Evolutionary conservation across 1,284 basidiomycete genomes (phyloP), one percentile per base, ranked within the genome.

Genomic region (Sanghuangporus weigelae): DNA sequence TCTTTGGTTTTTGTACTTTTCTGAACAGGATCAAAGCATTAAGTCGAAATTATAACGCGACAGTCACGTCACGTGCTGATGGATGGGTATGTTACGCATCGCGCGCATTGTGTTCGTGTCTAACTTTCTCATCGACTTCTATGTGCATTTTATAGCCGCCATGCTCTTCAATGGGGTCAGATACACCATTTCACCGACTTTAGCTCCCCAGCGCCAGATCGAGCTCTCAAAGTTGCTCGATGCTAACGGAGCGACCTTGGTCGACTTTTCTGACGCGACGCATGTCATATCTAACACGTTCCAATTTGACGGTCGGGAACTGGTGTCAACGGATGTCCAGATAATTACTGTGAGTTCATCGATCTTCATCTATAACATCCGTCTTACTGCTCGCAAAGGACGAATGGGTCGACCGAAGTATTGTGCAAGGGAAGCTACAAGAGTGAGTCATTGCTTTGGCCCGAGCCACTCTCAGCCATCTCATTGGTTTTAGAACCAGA

Each of bases 371-470:
- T 14, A n/a, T 39, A 12, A 14, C 12, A 40, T 26, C 11, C 35
- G 14, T 31, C 21, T 48, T 42, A 48, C 56, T 23, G 69, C 44
- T 42, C 57, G 7, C 59, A 59, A 63, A 84, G 75, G 85, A 85
- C 50, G 73, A 76, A 57, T 93, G 92, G 91, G 84, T 90, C 1
- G 85, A 89, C 55, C 80, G 87, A 36, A 85, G 83, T 2, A 70
- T 86, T 35, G 71, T 86, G 11, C 73, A 89, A 4, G 84, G 81
- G 1, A 82, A 82, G 67, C 65, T 79, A 8, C 87, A 89, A 69
- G 76, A 80, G 85, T 87, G 64, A 58, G 85, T 75, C 16, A 14
- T 39, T 35, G 7, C 64, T 26, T 35, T 55, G 57, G 7, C 53
- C 36, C 7, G n/a, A 53, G 51, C 51, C 51, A 53, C 51, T 53